A percentile compares a stretch with the other conserved stretches of the same genome.
Conservation (phyloP, 352 stramenopile species). For the Pythium rishiriense region DNA sequence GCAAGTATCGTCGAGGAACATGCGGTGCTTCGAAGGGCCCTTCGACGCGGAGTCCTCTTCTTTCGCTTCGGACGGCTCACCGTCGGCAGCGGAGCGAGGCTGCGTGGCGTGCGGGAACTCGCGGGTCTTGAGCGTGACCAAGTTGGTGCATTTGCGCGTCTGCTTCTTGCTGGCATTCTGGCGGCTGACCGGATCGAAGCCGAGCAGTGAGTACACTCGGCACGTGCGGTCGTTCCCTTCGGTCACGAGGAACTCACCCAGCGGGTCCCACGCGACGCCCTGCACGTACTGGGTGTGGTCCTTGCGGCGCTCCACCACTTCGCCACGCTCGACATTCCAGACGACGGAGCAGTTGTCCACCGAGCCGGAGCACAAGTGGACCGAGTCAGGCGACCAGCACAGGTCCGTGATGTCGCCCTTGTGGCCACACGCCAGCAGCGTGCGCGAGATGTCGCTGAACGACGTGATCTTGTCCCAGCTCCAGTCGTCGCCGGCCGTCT, state of each 20-base stretch:
- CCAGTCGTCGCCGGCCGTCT: constrained; percentile 69
- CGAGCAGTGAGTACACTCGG: constrained; percentile 87
- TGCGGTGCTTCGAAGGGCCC: constrained; percentile 57
- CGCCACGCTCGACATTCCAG: constrained; percentile 79
- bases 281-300: constrained; percentile 97
- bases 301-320: constrained; percentile 81
- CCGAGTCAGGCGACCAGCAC: constrained; percentile 91
- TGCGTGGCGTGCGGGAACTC: constrained; percentile 41
- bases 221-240: constrained; percentile 95
- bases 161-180: constrained; percentile 61
- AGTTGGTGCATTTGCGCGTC: constrained; percentile 67
- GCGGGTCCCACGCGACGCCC: constrained; percentile 94
- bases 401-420: constrained; percentile 92
- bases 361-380: constrained; percentile 89
- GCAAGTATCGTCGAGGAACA: constrained; percentile 95
- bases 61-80: constrained; percentile 14
- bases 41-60: constrained; percentile 12
- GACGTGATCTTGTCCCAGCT: constrained; percentile 76
- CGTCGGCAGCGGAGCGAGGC: not conserved
- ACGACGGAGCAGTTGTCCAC: constrained; percentile 93
- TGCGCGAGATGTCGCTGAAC: constrained; percentile 78
- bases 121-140: constrained; percentile 79
- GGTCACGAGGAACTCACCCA: constrained; percentile 93
- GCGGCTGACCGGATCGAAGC: constrained; percentile 50
- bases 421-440: constrained; percentile 75